Percentiles rank a stretch among this genome's conserved stretches.
Conservation (phyloP, 192 early-diverging fungal genomes). For the Globomyces pollinis-pini region DNA sequence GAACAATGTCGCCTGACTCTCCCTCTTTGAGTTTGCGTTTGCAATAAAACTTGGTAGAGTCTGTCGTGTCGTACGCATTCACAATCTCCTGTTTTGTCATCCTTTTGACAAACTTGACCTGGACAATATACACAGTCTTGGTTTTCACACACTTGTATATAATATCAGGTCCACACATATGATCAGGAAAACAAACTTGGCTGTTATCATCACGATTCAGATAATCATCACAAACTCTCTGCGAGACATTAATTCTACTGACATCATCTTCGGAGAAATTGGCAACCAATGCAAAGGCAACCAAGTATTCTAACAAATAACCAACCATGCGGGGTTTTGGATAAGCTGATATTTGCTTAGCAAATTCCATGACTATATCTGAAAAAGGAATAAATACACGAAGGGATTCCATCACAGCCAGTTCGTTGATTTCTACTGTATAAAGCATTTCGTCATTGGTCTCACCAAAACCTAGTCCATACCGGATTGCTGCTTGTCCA, state of each 20-base stretch:
- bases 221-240: slow-evolving; percentile 1
- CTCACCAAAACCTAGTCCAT: slow-evolving; percentile 18
- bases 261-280: slow-evolving; percentile 15
- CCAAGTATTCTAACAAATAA: slow-evolving; percentile 22
- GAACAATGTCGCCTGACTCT: no score
- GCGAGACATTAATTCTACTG: neutral
- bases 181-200: slow-evolving; percentile 26
- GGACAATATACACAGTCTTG: slow-evolving; percentile 23
- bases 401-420: slow-evolving; percentile 19
- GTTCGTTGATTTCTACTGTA: slow-evolving; percentile 14
- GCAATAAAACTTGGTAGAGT: slow-evolving; percentile 20
- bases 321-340: slow-evolving; percentile 23
- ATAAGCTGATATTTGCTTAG: neutral
- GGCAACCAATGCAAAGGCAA: slow-evolving; percentile 26
- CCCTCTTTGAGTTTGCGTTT: slow-evolving; percentile 3
- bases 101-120: slow-evolving; percentile 23
- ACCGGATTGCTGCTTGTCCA: slow-evolving; percentile 8
- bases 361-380: slow-evolving; percentile 14
- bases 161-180: slow-evolving; percentile 28
- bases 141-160: slow-evolving; percentile 16
- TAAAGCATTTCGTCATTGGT: neutral
- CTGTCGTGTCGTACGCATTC: slow-evolving; percentile 23
- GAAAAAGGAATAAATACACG: slow-evolving; percentile 22
- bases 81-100: slow-evolving; percentile 21
- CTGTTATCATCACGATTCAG: slow-evolving; percentile 3